Evolutionary conservation across 2,329 filamentous ascomycete species (phyloP), one percentile per base, ranked within the genome.

Genomic region (Fusarium sp.): DNA sequence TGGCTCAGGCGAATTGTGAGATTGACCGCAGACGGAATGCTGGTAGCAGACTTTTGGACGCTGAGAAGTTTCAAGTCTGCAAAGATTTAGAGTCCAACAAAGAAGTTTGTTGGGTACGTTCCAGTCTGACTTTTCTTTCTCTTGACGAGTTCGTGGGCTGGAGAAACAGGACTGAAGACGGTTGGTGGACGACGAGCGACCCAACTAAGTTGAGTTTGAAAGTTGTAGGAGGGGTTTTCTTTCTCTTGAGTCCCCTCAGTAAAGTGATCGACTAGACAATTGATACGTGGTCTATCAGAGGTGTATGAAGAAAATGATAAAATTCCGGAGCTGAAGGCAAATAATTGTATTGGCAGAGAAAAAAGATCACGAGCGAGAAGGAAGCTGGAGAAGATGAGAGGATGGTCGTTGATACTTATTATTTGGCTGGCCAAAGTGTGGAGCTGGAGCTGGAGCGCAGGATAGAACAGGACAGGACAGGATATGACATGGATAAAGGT

Each of bases 401-500:
- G 74, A 76, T 67, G 71, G 71, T 66, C 70, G 74, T 75, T 74
- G 74, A 75, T 75, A 76, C 74, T 75, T 75, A 75, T 76, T 72
- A 55, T 65, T 75, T 37, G 34, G 74, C 69, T 67, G 67, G 74
- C 70, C 71, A 63, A 65, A 76, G 73, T 67, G 73, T 73, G 67
- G 72, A 67, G 71, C 70, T 72, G 65, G 70, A 72, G 66, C 67
- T 55, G 67, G 71, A 65, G 56, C 57, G 52, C 40, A 55, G 52
- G 22, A 48, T 30, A 48, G 25, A 48, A 25, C 54, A 37, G 45
- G 32, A 37, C 32, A 37, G 16, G 34, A 37, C 34, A 37, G 32
- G 34, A 25, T 24, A 52, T 20, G 61, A 61, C 67, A 71, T 61
- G 58, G 54, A 61, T 62, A 55, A 41, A 57, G 59, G 29, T 62